Conservation (phyloP, 1,284 basidiomycete genomes). For the Phlebopus sp. region DNA sequence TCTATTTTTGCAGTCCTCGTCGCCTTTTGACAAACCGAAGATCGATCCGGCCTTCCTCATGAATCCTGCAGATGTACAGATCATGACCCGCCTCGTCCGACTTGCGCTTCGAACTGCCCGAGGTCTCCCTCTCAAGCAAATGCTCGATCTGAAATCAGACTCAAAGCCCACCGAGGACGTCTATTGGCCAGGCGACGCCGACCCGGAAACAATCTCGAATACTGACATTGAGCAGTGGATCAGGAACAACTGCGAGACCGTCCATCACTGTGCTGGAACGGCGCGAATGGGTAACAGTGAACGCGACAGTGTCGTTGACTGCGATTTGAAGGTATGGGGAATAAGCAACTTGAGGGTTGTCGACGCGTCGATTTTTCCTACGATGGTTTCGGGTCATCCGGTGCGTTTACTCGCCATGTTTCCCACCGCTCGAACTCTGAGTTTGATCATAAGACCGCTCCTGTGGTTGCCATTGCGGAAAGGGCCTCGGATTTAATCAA, state of each 20-base stretch:
- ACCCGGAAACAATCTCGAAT: slow-evolving; percentile 13
- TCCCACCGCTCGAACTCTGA: neutral
- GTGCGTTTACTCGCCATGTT: slow-evolving; percentile 32
- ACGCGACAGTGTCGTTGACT: slow-evolving; percentile 42
- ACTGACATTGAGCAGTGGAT: slow-evolving; percentile 30
- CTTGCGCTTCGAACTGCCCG: slow-evolving; percentile 25
- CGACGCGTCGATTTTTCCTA: slow-evolving; percentile 55
- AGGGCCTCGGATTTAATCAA: slow-evolving; percentile 30
- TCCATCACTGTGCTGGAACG: slow-evolving; percentile 38
- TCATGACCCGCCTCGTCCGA: slow-evolving; percentile 29
- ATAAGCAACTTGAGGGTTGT: slow-evolving; percentile 44
- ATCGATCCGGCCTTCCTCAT: slow-evolving; percentile 39
- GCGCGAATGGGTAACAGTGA: slow-evolving; percentile 33
- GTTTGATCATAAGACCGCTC: slow-evolving; percentile 10
- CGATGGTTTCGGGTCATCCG: slow-evolving; percentile 55
- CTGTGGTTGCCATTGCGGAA: slow-evolving; percentile 34
- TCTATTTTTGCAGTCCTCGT: slow-evolving; percentile 34
- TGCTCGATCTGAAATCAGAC: slow-evolving; percentile 30
- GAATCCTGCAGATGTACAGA: slow-evolving; percentile 20
- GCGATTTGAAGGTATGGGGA: slow-evolving; percentile 45
- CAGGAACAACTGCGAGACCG: slow-evolving; percentile 25
- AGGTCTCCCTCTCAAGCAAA: slow-evolving; percentile 22
- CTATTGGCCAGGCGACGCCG: slow-evolving; percentile 28
- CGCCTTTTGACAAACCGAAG: slow-evolving; percentile 36
- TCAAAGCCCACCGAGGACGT: slow-evolving; percentile 22